Percentiles rank a stretch among this genome's conserved stretches.
Conservation (phyloP, 352 stramenopile genomes). For the Globisporangium barbulae region DNA sequence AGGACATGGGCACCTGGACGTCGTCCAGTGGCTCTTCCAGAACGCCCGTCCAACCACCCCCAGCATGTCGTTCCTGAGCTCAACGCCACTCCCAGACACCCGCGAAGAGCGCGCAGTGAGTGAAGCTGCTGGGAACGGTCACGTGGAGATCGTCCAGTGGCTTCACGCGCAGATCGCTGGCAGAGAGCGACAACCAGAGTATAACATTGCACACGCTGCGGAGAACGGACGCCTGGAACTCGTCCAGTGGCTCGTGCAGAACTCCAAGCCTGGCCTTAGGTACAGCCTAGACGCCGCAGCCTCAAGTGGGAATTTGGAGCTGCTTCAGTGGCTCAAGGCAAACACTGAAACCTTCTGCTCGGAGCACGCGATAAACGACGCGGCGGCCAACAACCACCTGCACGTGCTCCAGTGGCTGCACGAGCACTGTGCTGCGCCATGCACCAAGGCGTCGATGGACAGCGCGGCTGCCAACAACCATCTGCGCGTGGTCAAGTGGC, state of each 20-base stretch:
- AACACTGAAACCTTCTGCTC: neutral
- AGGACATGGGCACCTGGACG: neutral
- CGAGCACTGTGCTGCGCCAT: neutral
- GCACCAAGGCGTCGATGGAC: neutral
- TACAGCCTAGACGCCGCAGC: neutral
- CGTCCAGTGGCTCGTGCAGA: neutral
- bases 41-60: neutral
- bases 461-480: neutral
- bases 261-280: neutral
- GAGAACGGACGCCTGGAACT: neutral
- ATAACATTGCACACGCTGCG: neutral
- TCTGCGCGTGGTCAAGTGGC: constrained; percentile 12
- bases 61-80: neutral
- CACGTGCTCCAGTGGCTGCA: neutral
- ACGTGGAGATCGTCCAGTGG: constrained; percentile 1
- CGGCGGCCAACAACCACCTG: neutral
- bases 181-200: neutral
- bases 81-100: neutral
- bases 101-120: neutral
- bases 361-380: neutral
- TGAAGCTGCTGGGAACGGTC: neutral
- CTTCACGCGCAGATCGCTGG: neutral
- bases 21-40: constrained; percentile 5
- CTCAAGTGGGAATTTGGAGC: neutral
- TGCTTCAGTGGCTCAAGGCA: neutral